phyloP scores from a whole-genome alignment of 345 rosid genomes.

The Streptanthus diversifolius region DNA sequence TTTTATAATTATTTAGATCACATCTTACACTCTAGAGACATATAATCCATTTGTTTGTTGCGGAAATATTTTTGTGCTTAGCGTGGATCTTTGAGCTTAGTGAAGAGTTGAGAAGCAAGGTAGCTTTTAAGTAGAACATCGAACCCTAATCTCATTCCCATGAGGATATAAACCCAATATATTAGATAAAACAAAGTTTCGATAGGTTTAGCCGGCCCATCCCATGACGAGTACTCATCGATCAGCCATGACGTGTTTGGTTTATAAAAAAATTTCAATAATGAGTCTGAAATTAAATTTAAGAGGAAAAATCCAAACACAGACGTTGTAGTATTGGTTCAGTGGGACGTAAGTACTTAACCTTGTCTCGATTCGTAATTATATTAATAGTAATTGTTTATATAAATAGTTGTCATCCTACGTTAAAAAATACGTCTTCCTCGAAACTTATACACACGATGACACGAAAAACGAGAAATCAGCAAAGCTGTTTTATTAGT shows the following conservation, averaged over 20 bases:
- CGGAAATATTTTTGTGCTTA: too few species aligned
- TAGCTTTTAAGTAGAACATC: not conserved
- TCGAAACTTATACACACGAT: not conserved
- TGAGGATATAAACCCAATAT: not conserved
- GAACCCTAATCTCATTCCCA: not conserved
- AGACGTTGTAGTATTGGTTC: not conserved
- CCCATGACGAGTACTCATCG: too few species aligned
- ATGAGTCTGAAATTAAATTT: not conserved
- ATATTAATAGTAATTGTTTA: too few species aligned
- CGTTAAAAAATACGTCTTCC: not conserved
- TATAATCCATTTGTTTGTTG: too few species aligned
- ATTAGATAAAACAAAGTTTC: too few species aligned
- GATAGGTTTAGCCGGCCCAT: too few species aligned
- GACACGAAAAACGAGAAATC: not conserved
- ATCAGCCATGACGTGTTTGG: too few species aligned
- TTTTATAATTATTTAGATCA: not conserved
- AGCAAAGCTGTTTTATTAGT: too few species aligned
- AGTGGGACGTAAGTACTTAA: not conserved
- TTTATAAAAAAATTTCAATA: too few species aligned
- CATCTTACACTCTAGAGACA: not conserved
- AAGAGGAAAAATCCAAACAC: not conserved
- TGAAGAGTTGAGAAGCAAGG: too few species aligned
- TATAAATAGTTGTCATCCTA: not conserved
- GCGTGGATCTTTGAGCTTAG: too few species aligned
- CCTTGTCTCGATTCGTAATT: not conserved